Conservation (phyloP, 2,329 filamentous ascomycete genomes). For the Cyclaneusma minus region DNA sequence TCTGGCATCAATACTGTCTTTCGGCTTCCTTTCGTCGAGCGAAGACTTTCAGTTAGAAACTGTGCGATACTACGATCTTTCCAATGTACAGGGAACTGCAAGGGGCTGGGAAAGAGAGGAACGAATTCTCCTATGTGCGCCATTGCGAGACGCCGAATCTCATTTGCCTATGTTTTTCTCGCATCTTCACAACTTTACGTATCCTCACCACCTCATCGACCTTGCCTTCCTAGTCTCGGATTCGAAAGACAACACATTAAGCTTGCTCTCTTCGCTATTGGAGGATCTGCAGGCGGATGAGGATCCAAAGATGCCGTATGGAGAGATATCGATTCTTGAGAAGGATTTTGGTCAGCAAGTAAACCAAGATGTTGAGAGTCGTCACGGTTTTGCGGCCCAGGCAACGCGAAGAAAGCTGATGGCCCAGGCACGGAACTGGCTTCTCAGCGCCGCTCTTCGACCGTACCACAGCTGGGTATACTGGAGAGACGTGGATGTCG, state of each 20-base stretch:
- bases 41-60: slow-evolving; percentile 77
- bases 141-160: slow-evolving; percentile 78
- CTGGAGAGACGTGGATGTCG: slow-evolving; percentile 96
- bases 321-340: slow-evolving; percentile 93
- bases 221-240: slow-evolving; percentile 94
- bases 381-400: slow-evolving; percentile 93
- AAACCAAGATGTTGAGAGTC: slow-evolving; percentile 91
- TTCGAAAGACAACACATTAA: slow-evolving; percentile 81
- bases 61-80: slow-evolving; percentile 91
- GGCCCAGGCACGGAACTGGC: slow-evolving; percentile 95
- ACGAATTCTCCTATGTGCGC: slow-evolving; percentile 86
- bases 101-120: slow-evolving; percentile 94
- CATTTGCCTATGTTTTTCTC: slow-evolving; percentile 97
- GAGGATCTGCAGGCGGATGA: slow-evolving; percentile 65
- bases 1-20: slow-evolving; percentile 44
- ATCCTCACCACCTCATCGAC: slow-evolving; percentile 92
- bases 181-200: slow-evolving; percentile 92
- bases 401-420: slow-evolving; percentile 88
- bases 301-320: slow-evolving; percentile 70
- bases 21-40: slow-evolving; percentile 52
- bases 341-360: slow-evolving; percentile 99
- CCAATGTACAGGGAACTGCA: slow-evolving; percentile 78
- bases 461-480: slow-evolving; percentile 99
- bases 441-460: slow-evolving; percentile 79
- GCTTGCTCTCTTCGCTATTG: slow-evolving; percentile 59